Evolutionary conservation across 257 asterid genomes (phyloP), one percentile per base, ranked within the genome.

Genomic region (Ballota nigra): DNA sequence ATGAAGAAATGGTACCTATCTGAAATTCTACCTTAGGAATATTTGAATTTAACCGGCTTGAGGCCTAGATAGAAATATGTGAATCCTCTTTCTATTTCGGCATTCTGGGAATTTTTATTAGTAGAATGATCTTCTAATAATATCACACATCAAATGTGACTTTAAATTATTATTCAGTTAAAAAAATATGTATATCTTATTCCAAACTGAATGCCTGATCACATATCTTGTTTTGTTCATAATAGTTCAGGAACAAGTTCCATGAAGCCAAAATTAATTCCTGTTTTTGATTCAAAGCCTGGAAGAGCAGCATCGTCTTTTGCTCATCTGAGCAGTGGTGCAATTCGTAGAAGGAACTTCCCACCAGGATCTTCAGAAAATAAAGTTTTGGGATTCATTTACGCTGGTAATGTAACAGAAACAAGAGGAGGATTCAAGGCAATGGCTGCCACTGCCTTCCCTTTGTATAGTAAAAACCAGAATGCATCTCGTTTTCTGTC

Each of bases 371-470:
- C 77, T 20, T 63, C 65, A 51, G 19, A 60, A 24, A 52, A 34
- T 23, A 72, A 73, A 64, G 56, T 63, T 36, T 63, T 73, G 65
- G 77, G 77, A 34, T 73, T 73, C 66, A 23, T 73, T 36, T 73
- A 73, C n/a, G 77, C 71, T 6, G 71, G 77, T 26, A 73, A 73
- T 63, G 77, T 41, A 34, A 36, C 77, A 52, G 28, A 52, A 9
- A 73, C 77, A 34, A 73, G 61, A 22, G 77, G 77, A 36, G 77
- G 77, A 52, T 73, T 20, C 66, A 63, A 18, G 66, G 71, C 77
- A 63, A 72, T 72, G 77, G 66, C 77, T 51, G 77, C 77, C 29
- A 72, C 66, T 51, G 77, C 77, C 55, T 72, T 72, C 71, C 77
- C 77, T 51, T 52, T 72, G 1, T 23, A 51, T 26, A 72, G 63